These are phyloP conservation scores for Penicillium sp. DNA, from an alignment of 2,329 filamentous ascomycete genomes.

Conservation along the genomic window DNA sequence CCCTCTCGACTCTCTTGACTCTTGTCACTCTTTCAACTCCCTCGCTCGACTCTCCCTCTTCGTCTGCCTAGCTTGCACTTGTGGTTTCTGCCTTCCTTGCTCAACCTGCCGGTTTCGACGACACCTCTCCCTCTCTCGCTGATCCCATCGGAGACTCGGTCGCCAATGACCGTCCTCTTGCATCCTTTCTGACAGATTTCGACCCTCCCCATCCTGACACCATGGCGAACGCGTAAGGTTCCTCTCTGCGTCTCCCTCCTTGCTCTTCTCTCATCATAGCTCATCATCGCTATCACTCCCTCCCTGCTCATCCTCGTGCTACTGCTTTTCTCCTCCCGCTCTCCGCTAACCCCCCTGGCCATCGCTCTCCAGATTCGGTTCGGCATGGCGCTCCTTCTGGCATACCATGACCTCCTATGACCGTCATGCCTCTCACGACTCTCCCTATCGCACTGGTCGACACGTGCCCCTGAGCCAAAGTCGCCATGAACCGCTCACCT, in stretches of 20 bases:
- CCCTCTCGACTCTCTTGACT: neutral
- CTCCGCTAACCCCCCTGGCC: conserved; percentile 13
- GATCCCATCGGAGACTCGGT: conserved; percentile 17
- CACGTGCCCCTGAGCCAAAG: conserved; percentile 86
- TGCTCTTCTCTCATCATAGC: neutral
- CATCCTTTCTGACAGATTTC: conserved; percentile 8
- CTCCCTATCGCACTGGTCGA: conserved; percentile 85
- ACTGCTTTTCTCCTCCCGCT: neutral
- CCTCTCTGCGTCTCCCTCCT: conserved; percentile 10
- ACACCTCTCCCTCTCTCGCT: conserved; percentile 18
- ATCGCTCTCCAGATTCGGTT: conserved; percentile 59
- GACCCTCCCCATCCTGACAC: conserved; percentile 18
- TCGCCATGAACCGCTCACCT: conserved; percentile 79
- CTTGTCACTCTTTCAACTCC: conserved; percentile 3
- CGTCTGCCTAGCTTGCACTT: conserved; percentile 9
- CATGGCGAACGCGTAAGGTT: conserved; percentile 33
- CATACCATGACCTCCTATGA: conserved; percentile 80
- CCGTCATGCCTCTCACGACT: conserved; percentile 90
- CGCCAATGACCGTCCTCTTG: conserved; percentile 16
- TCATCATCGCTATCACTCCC: neutral
- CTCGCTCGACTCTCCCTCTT: conserved; percentile 18
- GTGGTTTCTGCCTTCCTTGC: conserved; percentile 12
- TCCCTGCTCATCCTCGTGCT: neutral
- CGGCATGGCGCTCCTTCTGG: conserved; percentile 88
- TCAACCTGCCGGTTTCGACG: neutral